Evolutionary conservation across 352 stramenopile species (phyloP).

Genomic region (Phytophthora ramorum): DNA sequence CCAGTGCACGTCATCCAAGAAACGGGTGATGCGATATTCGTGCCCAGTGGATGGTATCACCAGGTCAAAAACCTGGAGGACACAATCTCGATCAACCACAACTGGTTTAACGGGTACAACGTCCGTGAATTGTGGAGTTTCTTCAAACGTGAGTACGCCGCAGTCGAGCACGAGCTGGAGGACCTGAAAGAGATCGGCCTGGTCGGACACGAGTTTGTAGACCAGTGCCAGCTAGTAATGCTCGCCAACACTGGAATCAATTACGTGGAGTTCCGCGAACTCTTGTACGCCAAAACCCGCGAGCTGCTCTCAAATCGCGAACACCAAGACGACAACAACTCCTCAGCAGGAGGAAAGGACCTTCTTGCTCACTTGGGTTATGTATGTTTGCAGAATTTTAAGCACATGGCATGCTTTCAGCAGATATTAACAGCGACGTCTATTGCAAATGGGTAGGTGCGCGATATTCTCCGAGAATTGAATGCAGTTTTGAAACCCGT

Average conservation of each 20-base stretch:
- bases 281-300: slow-evolving; percentile 58
- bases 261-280: slow-evolving; percentile 65
- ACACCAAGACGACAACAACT: not conserved
- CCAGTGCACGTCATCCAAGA: slow-evolving; percentile 67
- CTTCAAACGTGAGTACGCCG: slow-evolving; percentile 66
- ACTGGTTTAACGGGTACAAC: slow-evolving; percentile 96
- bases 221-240: slow-evolving; percentile 83
- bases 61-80: slow-evolving; percentile 93
- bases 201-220: slow-evolving; percentile 52
- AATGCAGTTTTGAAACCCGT: slow-evolving; percentile 29
- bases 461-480: slow-evolving; percentile 40
- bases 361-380: slow-evolving; percentile 30
- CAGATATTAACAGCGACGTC: slow-evolving; percentile 3
- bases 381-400: slow-evolving; percentile 23
- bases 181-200: slow-evolving; percentile 74
- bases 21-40: slow-evolving; percentile 92
- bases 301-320: slow-evolving; percentile 39
- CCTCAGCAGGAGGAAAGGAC: slow-evolving; percentile 10
- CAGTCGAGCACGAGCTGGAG: slow-evolving; percentile 66
- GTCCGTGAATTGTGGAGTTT: slow-evolving; percentile 70
- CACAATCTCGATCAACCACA: slow-evolving; percentile 98
- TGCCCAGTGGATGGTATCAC: slow-evolving; percentile 97
- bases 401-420: not conserved
- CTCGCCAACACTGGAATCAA: slow-evolving; percentile 82
- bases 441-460: slow-evolving; percentile 24